phyloP scores from a whole-genome alignment of 2,329 filamentous ascomycete species.

The Knufia fluminis region DNA sequence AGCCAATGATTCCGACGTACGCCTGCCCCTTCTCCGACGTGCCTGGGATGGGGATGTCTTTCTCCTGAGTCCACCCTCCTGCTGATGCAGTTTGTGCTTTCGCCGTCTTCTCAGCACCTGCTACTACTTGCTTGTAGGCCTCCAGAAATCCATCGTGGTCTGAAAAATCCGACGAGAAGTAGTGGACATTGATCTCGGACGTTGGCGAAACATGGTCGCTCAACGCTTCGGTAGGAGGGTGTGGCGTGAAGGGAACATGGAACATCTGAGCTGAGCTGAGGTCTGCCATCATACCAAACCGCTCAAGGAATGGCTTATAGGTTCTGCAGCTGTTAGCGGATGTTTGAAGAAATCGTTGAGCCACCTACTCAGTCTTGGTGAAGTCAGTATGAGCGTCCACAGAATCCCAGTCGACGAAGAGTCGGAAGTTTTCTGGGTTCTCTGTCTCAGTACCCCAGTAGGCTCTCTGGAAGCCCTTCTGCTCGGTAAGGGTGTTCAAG shows the following conservation, averaged over 20 bases:
- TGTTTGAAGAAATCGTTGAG: neutral
- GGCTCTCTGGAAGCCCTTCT: slow-evolving; percentile 20
- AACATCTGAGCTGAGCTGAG: slow-evolving; percentile 12
- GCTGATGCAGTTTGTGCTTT: slow-evolving; percentile 18
- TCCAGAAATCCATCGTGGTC: slow-evolving; percentile 15
- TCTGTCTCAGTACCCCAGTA: slow-evolving; percentile 23
- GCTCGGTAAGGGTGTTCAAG: slow-evolving; percentile 20
- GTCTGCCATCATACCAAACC: slow-evolving; percentile 17
- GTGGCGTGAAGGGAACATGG: slow-evolving; percentile 22
- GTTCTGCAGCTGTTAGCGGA: neutral
- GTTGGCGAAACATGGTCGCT: slow-evolving; percentile 13
- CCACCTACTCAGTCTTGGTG: slow-evolving; percentile 18
- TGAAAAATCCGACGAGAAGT: slow-evolving; percentile 20
- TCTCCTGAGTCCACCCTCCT: slow-evolving; percentile 24
- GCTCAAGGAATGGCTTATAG: slow-evolving; percentile 21
- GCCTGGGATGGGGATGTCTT: slow-evolving; percentile 25
- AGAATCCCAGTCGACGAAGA: slow-evolving; percentile 25
- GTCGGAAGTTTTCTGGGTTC: slow-evolving; percentile 17
- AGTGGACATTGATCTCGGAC: slow-evolving; percentile 22
- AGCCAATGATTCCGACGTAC: slow-evolving; percentile 28
- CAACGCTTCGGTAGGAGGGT: slow-evolving; percentile 20
- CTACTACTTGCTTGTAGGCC: slow-evolving; percentile 15
- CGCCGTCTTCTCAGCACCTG: slow-evolving; percentile 11
- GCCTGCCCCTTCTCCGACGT: slow-evolving; percentile 24
- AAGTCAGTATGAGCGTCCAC: slow-evolving; percentile 24